phyloP scores from a whole-genome alignment of 2,329 filamentous ascomycete genomes.

The Cytospora chrysosperma region DNA sequence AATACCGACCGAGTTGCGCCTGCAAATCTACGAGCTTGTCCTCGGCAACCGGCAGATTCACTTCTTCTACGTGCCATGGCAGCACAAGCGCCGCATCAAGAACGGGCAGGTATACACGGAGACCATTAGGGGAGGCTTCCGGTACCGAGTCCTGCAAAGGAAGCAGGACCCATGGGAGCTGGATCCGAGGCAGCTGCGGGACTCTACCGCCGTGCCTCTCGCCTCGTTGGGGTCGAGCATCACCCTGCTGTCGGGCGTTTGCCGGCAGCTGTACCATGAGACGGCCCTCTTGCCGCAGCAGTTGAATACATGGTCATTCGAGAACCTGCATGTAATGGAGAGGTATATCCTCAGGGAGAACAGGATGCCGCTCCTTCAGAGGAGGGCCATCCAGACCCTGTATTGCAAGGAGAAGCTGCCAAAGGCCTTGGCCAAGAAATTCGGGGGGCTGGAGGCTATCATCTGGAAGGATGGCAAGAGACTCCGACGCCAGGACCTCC shows the following conservation, averaged over 20 bases:
- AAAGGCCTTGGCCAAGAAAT: slow-evolving; percentile 30
- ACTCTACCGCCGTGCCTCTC: not conserved
- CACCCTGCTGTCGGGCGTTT: slow-evolving; percentile 36
- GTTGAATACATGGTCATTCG: slow-evolving; percentile 38
- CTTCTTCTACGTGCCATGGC: slow-evolving; percentile 33
- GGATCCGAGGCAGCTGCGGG: slow-evolving; percentile 7
- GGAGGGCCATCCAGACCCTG: slow-evolving; percentile 34
- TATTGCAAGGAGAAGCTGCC: slow-evolving; percentile 31
- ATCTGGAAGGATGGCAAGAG: slow-evolving; percentile 27
- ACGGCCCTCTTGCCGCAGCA: slow-evolving; percentile 36
- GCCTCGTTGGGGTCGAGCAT: slow-evolving; percentile 26
- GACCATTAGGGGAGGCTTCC: slow-evolving; percentile 32
- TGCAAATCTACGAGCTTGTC: slow-evolving; percentile 36
- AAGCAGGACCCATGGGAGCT: slow-evolving; percentile 33
- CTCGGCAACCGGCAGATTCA: slow-evolving; percentile 36
- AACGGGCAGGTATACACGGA: slow-evolving; percentile 25
- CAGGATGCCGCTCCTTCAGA: slow-evolving; percentile 31
- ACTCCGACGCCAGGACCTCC: slow-evolving; percentile 21
- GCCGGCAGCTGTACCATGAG: slow-evolving; percentile 39
- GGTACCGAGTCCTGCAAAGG: slow-evolving; percentile 30
- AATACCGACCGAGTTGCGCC: slow-evolving; percentile 36
- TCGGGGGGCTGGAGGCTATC: slow-evolving; percentile 33
- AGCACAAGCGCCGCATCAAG: slow-evolving; percentile 26
- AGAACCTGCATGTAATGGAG: slow-evolving; percentile 34
- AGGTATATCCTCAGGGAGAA: slow-evolving; percentile 35